These are phyloP conservation scores for Backusella macrospora DNA, from an alignment of 192 early-diverging fungal genomes.

Conservation along the genomic window DNA sequence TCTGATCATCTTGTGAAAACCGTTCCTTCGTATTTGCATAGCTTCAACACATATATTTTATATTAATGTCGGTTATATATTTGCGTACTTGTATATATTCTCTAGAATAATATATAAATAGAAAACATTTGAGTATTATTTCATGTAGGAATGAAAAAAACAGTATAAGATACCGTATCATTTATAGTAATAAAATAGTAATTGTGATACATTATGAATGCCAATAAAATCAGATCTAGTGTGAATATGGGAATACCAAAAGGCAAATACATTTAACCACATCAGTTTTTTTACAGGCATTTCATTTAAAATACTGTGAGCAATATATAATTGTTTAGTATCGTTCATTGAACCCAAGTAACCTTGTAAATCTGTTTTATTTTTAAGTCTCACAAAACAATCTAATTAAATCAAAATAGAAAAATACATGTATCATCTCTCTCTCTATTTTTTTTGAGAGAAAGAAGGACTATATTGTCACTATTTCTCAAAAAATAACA, in stretches of 20 bases:
- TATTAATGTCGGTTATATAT: no score
- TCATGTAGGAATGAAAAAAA: not conserved
- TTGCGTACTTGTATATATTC: not conserved
- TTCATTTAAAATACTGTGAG: no score
- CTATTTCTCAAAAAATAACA: no score
- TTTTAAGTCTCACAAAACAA: no score
- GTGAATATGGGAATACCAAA: not conserved
- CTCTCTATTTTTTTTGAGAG: no score
- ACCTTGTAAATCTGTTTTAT: no score
- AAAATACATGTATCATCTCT: no score
- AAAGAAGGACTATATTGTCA: no score
- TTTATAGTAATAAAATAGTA: not conserved
- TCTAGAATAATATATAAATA: not conserved
- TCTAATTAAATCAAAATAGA: no score
- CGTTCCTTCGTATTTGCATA: not conserved
- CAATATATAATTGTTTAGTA: no score
- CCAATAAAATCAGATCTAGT: conserved; percentile 3
- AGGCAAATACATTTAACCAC: not conserved
- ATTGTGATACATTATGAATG: not conserved
- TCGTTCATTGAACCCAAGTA: no score
- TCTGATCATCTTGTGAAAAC: not conserved
- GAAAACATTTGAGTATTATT: not conserved
- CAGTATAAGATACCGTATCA: not conserved
- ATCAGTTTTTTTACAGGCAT: not conserved
- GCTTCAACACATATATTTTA: not conserved